phyloP scores from a whole-genome alignment of 192 early-diverging fungal genomes.

The Funneliformis mosseae region DNA sequence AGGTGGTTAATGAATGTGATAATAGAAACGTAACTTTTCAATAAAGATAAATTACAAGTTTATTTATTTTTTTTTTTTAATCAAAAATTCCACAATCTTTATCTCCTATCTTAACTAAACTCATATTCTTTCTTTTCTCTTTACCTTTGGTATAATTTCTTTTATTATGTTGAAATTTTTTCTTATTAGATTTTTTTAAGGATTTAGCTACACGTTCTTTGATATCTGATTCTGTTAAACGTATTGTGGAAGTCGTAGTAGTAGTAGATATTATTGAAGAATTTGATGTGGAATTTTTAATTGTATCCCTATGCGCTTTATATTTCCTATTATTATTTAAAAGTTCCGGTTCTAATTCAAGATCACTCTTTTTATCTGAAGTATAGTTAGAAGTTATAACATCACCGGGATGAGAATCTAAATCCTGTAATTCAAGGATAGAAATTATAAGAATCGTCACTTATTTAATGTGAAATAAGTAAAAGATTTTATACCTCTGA shows the following conservation, averaged over 20 bases:
- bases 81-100: slow-evolving; percentile 34
- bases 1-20: too few species aligned
- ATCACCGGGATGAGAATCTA: neutral
- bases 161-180: slow-evolving; percentile 36
- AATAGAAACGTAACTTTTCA: too few species aligned
- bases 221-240: slow-evolving; percentile 48
- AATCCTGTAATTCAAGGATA: neutral
- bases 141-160: slow-evolving; percentile 57
- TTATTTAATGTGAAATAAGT: neutral
- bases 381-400: slow-evolving; percentile 28
- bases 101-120: slow-evolving; percentile 37
- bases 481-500: neutral
- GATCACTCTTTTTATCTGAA: slow-evolving; percentile 33
- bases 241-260: slow-evolving; percentile 31
- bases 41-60: too few species aligned
- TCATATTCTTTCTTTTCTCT: slow-evolving; percentile 51
- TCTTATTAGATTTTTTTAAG: slow-evolving; percentile 39
- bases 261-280: slow-evolving; percentile 39
- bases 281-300: slow-evolving; percentile 30
- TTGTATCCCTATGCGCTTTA: slow-evolving; percentile 54
- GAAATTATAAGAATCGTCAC: neutral
- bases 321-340: slow-evolving; percentile 52
- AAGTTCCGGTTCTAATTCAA: slow-evolving; percentile 5
- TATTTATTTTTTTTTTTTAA: neutral
- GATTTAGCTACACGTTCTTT: slow-evolving; percentile 54